Base-by-base conservation (phyloP, 2,329 filamentous ascomycete species). In the Zymoseptoria tritici region DNA sequence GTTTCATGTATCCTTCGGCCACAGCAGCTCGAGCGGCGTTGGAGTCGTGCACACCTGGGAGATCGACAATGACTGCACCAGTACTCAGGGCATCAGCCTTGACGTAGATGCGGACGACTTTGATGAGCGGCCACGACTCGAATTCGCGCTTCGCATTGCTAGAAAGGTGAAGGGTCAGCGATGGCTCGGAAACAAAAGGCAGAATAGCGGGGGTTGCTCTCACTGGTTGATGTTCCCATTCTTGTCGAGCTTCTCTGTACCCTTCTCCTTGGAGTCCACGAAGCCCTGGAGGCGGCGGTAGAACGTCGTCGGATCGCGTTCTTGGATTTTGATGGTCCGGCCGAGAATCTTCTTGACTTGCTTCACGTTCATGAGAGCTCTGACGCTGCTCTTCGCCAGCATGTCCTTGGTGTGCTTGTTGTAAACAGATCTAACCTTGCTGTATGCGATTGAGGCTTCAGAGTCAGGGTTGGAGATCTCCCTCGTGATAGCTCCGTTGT, bases 1-100 rank as follows among this genome's bases (percentile, higher is more conserved):
- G 76, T 66, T 86, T 81, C 72, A 86, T 80, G 64, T 87, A 87
- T 0, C 76, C 76, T 51, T 79, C 76, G 1, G 84, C 83, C 22
- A 87, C 79, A 2, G 81, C 79, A 49, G 80, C 78, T 55, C 84
- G 77, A 42, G 84, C 84, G 3, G 81, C 78, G 66, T 87, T 87
- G 0, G 79, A 79, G 65, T 87, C 84, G 13, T 83, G 79, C 0
- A 83, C 76, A 50, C 84, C 83, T 4, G 84, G 84, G 9, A 87
- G 71, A 67, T 87, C 81, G 13, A 84, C 83, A 57, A 84, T 75
- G 1, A 82, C 77, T 3, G 80, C 80, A 3, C 82, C 81, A 13
- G 81, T 83, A 0, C 79, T 77, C 3, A 85, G 69, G 1, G 76
- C 79, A 9, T 76, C 69, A 0, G 80, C 75, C 67, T 80, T 83